Evolutionary conservation across 2,329 filamentous ascomycete genomes (phyloP), one percentile per base, ranked within the genome.

Genomic region (Paecilomyces variotii): DNA sequence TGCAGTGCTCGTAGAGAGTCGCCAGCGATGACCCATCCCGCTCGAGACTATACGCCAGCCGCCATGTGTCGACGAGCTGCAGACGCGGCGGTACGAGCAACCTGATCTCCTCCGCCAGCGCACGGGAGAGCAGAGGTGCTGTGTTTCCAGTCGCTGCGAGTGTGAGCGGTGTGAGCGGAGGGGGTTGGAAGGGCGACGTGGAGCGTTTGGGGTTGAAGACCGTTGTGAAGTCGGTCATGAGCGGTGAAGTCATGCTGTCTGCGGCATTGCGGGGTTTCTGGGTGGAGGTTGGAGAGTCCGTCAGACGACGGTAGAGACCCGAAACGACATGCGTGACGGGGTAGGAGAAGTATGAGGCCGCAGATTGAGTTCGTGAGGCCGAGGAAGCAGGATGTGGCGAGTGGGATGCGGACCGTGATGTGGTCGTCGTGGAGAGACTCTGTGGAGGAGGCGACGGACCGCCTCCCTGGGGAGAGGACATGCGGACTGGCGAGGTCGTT

Each of bases 21-120:
- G 84, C 83, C 35, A 99, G 76, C 63, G 90, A 94, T 56, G 92
- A 90, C 11, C 94, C 94, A 73, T 99, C 87, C 74, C 95, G 89
- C 68, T 96, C 92, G 35, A 99, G 80, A 64, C 90, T 95, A 76
- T 97, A 99, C 39, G 88, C 83, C 55, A 97, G 78, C 57, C 82
- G 82, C 94, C 94, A 99, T 61, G 88, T 85, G 65, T 97, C 92
- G 60, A 88, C 84, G 52, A 99, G 85, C 74, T 96, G 90, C 60
- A 97, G 77, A 54, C 94, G 83, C 64, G 95, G 86, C 0, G 94
- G 94, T 25, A 97, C 79, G 68, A 97, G 86, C 45, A 95, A 83
- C 54, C 94, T 84, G 59, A 97, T 96, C 78, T 97, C 94, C 76
- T 97, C 94, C 2, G 93, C 94, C 30, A 97, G 79, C 10, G 86